Evolutionary conservation across 345 rosid species (phyloP), one percentile per base, ranked within the genome.

Genomic region (Leavenworthia alabamica): DNA sequence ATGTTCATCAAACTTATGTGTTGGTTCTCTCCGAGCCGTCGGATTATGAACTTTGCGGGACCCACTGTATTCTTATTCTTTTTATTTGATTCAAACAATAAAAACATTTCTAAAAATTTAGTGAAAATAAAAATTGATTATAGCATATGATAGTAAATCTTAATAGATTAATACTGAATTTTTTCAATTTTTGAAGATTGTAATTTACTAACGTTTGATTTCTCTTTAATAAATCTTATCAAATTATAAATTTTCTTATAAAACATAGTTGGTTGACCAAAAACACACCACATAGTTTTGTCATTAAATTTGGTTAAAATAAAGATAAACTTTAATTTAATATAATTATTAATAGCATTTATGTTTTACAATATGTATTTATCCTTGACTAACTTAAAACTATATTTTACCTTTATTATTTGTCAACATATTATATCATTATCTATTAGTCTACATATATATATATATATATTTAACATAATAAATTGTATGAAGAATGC

Each of bases 21-120:
- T 17, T 62, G 57, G 37, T 22, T 37, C 5, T 0, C 20, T 53
- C 14, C 48, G 4, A 41, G 13, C 73, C 70, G 56, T 61, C 9
- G 4, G 44, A 51, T 62, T 62, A 3, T 13, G 54, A 57, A 63
- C 70, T 47, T 56, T 24, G 12, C 57, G 56, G 69, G 69, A 24
- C 69, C 63, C 26, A 0, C 15, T n/a, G 3, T 58, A 29, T 40
- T 46, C 32, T 45, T 49, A 10, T 41, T 23, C 43, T 48, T 37
- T 45, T 27, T 40, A 12, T 27, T 64, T 51, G 6, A n/a, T 40
- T 5, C 10, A 2, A 60, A 37, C 6, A 19, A 43, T n/a, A 5
- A 37, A 37, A 36, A 5, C 1, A 3, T 10, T 32, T 36, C 41
- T 5, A 17, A 2, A 11, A 32, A 8, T 26, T 13, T 48, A 48